A percentile compares a stretch with the other conserved stretches of the same genome.
phyloP scores from a whole-genome alignment of 225 moss, liverwort and hornwort genomes.

The Marchantia paleacea region DNA sequence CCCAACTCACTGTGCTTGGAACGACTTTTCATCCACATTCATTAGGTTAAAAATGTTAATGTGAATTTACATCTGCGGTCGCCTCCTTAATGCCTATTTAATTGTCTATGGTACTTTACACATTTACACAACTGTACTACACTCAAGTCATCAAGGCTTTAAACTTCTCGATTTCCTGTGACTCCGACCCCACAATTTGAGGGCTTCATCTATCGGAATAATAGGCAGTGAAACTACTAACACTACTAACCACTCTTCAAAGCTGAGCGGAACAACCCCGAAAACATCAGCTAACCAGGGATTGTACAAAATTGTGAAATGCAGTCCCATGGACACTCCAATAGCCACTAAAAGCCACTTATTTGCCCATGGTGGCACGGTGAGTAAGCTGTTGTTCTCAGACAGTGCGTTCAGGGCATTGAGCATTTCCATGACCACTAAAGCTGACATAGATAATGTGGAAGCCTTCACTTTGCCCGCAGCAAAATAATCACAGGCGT shows the following conservation, averaged over 20 bases:
- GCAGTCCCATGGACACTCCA: conserved; percentile 50
- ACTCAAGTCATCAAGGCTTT: not conserved
- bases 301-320: conserved; percentile 46
- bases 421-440: conserved; percentile 64
- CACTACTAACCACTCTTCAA: conserved; percentile 52
- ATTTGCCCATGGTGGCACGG: conserved; percentile 55
- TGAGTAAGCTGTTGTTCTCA: conserved; percentile 52
- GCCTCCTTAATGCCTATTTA: not conserved
- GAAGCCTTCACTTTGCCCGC: conserved; percentile 60
- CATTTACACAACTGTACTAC: not conserved
- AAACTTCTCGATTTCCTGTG: not conserved
- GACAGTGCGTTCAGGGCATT: conserved; percentile 62
- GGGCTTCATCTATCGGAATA: conserved; percentile 54
- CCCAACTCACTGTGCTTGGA: no score
- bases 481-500: conserved; percentile 57
- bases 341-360: conserved; percentile 51
- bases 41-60: not conserved
- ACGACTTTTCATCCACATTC: no score
- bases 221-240: conserved; percentile 51
- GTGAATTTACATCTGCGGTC: not conserved
- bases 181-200: conserved; percentile 35
- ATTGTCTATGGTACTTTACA: not conserved
- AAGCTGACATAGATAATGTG: conserved; percentile 51
- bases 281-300: conserved; percentile 53
- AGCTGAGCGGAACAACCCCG: conserved; percentile 50